Conservation (phyloP, 2,329 filamentous ascomycete species). For the Alternaria brassicicola region DNA sequence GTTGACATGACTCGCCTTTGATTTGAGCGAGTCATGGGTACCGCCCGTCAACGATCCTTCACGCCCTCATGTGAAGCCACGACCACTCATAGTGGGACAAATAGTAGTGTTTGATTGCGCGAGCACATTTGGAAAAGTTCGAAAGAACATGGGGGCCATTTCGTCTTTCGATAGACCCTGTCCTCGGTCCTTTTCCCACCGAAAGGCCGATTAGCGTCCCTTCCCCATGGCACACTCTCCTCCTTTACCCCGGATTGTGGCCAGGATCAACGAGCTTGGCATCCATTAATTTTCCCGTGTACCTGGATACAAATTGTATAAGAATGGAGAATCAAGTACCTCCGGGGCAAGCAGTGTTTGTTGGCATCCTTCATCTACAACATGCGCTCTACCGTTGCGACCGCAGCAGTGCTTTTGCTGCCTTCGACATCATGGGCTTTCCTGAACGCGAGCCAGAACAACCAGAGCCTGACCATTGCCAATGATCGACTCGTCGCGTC, state of each 20-base stretch:
- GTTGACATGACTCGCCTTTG: neutral
- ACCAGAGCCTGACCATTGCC: conserved; percentile 45
- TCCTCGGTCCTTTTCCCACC: conserved; percentile 25
- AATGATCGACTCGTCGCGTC: conserved; percentile 55
- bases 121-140: neutral
- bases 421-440: conserved; percentile 20
- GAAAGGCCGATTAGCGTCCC: conserved; percentile 19
- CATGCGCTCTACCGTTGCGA: conserved; percentile 20
- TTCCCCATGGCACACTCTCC: conserved; percentile 15
- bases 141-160: neutral
- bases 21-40: neutral
- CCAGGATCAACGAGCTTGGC: conserved; percentile 12
- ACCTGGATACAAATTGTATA: conserved; percentile 14
- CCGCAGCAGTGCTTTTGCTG: conserved; percentile 17
- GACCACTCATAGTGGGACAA: neutral
- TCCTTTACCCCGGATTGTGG: conserved; percentile 24
- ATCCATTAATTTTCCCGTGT: conserved; percentile 28
- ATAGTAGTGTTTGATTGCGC: neutral
- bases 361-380: neutral
- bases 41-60: neutral
- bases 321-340: conserved; percentile 9
- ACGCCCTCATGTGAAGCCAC: neutral
- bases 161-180: neutral
- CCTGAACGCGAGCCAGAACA: conserved; percentile 26
- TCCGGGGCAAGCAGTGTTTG: neutral